Percentiles rank a stretch among this genome's conserved stretches.
phyloP scores from a whole-genome alignment of 352 stramenopile genomes.

The Aphanomyces invadans region DNA sequence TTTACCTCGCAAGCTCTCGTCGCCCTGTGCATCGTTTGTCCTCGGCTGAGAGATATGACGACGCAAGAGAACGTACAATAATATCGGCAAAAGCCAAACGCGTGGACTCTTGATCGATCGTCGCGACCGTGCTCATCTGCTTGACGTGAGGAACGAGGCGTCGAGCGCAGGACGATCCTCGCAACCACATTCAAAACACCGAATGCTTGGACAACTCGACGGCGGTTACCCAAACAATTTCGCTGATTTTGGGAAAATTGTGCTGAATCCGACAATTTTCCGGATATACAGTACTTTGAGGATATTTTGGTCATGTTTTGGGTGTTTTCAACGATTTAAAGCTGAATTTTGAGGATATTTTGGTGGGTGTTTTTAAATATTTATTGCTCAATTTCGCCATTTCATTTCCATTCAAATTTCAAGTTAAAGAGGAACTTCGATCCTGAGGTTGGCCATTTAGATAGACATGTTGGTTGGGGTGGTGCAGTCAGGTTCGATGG shows the following conservation, averaged over 20 bases:
- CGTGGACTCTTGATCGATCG: slow-evolving; percentile 18
- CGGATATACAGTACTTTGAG: too few relatives aligned
- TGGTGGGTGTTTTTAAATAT: background rate
- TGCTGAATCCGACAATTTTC: too few relatives aligned
- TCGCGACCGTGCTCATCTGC: background rate
- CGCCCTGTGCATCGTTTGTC: slow-evolving; percentile 20
- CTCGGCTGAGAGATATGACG: background rate
- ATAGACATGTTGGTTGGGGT: too few relatives aligned
- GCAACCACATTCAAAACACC: background rate
- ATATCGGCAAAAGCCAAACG: slow-evolving; percentile 24
- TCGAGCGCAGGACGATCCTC: background rate
- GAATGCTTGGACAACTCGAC: too few relatives aligned
- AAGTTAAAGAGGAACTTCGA: background rate
- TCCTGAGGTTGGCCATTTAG: background rate
- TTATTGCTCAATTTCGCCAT: background rate
- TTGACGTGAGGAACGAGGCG: background rate
- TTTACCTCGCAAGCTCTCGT: slow-evolving; percentile 32
- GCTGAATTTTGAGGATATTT: too few relatives aligned
- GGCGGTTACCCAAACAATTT: too few relatives aligned
- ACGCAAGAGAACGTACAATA: slow-evolving; percentile 2
- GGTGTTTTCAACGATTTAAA: too few relatives aligned
- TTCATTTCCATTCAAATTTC: background rate
- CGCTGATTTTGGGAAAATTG: too few relatives aligned
- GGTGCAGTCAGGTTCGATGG: too few relatives aligned
- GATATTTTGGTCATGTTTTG: too few relatives aligned